phyloP scores from a whole-genome alignment of 2,329 filamentous ascomycete species.

The Ilyonectria destructans region DNA sequence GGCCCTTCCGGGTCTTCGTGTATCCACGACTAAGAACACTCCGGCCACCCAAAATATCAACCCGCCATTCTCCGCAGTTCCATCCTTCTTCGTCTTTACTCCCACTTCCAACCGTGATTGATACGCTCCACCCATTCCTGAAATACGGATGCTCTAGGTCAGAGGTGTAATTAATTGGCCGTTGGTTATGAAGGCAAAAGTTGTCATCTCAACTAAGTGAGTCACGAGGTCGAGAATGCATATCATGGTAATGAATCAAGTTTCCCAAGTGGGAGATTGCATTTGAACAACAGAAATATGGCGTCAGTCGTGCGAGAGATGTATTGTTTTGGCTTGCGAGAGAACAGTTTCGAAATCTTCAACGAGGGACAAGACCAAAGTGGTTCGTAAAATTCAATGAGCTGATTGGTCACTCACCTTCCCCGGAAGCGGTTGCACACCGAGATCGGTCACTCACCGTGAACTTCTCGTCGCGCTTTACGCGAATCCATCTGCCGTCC shows the following conservation, averaged over 20 bases:
- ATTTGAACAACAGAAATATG: background rate
- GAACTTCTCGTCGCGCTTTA: constrained; percentile 14
- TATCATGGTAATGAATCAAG: background rate
- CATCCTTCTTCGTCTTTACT: background rate
- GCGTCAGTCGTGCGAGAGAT: background rate
- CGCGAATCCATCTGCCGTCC: constrained; percentile 10
- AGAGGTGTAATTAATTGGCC: background rate
- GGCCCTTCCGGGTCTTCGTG: background rate
- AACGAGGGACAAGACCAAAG: background rate
- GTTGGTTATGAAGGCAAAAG: background rate
- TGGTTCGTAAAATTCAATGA: background rate
- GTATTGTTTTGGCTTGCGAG: background rate
- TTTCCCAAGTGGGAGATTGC: background rate
- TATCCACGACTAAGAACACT: background rate
- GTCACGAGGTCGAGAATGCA: background rate
- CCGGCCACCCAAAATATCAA: background rate
- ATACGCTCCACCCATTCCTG: background rate
- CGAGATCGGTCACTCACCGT: constrained; percentile 30
- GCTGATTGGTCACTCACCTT: constrained; percentile 41
- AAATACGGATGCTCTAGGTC: background rate
- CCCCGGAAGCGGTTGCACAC: background rate
- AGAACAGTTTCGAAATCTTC: background rate
- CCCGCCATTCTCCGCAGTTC: background rate
- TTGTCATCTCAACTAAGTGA: background rate
- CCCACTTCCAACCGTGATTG: too few relatives aligned